These are phyloP conservation scores for Penicillium maclennaniae DNA, from an alignment of 495 filamentous ascomycete genomes.

Conservation along the genomic window DNA sequence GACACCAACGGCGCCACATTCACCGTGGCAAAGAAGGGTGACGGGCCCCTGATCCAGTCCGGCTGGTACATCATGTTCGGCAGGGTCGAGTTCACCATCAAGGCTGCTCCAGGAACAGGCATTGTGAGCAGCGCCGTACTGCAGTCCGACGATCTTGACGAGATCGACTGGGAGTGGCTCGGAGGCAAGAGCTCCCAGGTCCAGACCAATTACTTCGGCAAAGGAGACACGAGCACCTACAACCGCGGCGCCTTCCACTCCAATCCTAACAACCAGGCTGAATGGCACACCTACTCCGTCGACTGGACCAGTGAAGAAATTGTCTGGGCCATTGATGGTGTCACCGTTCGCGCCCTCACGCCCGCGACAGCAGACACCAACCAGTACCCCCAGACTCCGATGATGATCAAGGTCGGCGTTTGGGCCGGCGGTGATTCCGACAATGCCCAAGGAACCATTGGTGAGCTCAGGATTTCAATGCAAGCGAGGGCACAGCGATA, in stretches of 20 bases:
- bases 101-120: constrained; percentile 59
- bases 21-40: constrained; percentile 76
- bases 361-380: constrained; percentile 61
- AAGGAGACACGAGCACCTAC: constrained; percentile 65
- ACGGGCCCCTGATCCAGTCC: constrained; percentile 76
- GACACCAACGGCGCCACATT: constrained; percentile 70
- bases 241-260: constrained; percentile 58
- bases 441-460: constrained; percentile 62
- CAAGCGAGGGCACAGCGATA: background rate
- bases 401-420: constrained; percentile 76
- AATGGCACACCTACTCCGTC: constrained; percentile 79
- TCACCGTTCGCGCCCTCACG: constrained; percentile 62
- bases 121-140: constrained; percentile 74
- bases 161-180: constrained; percentile 88
- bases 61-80: constrained; percentile 76
- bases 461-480: constrained; percentile 34
- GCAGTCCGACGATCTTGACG: constrained; percentile 80
- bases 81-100: constrained; percentile 53
- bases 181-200: constrained; percentile 59
- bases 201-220: constrained; percentile 85
- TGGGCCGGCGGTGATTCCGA: constrained; percentile 82
- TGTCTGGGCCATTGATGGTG: constrained; percentile 70
- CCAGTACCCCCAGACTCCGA: constrained; percentile 80
- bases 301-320: constrained; percentile 73
- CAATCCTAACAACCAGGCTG: constrained; percentile 46